Evolutionary conservation across 352 stramenopile genomes (phyloP), one percentile per base, ranked within the genome.

Genomic region (Globisporangium emineosum): DNA sequence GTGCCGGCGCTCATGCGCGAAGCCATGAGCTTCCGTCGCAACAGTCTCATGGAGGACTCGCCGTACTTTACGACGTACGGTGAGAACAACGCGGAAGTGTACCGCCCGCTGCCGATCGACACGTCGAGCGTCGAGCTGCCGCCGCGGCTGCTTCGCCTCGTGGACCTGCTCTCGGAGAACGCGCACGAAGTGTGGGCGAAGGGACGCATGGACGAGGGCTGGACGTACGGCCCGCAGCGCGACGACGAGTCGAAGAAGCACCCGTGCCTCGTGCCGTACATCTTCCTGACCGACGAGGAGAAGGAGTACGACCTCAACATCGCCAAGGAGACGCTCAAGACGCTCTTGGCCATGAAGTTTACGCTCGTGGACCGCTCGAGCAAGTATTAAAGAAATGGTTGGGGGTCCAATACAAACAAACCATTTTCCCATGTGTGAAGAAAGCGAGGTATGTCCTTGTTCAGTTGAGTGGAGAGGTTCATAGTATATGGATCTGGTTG

Each of bases 271-370:
- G 87, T 96, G 66, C 87, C 87, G 15, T 96, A 96, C 64, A 87
- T 96, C 49, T 96, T 94, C 66, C 70, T 96, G n/a, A 93, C 86
- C 15, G 86, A 96, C 54, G 86, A 92, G 5, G 87, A 96, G 60
- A 94, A 96, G 62, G 86, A 94, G 60, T 94, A 93, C 69, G 87
- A 96, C 67, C 72, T 94, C 45, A 96, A 94, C 62, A 96, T 92
- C 59, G 87, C 87, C 27, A 89, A 87, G 62, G 86, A 93, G 65
- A 96, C 87, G 40, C 80, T 94, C 64, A 96, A 96, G 79, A 96
- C 83, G 54, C 77, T 96, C 17, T 74, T 94, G 27, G 87, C 87
- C 19, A 91, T 96, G 80, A 90, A 91, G 57, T 96, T 94, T 51
- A 88, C 78, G 23, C 82, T 95, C 62, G 70, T 89, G 8, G 83